Base-by-base conservation (phyloP, 371 early-diverging fungal species). In the Syncephalastrum contaminatum region DNA sequence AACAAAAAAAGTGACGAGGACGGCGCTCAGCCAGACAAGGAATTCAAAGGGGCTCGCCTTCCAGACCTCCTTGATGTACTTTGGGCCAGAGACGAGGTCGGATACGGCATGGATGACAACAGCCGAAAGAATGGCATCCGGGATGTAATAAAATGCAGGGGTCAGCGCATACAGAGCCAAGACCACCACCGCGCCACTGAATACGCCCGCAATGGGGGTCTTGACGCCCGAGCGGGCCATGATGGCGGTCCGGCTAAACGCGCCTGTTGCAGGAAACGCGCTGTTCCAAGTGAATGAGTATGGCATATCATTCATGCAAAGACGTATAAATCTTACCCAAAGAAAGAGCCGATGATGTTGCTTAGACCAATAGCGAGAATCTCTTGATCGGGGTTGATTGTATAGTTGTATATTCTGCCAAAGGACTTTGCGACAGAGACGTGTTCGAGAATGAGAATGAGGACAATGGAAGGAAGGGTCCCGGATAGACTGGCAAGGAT, bases 211-310 rank as follows among this genome's bases (percentile, higher is more conserved):
- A 4, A 91, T 62, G 0, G 97, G 94, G 0, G 94, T 90, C 45
- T 86, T 76, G 20, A 88, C 90, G 4, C 94, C 93, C 13, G 89
- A 84, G 49, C 85, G 72, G 43, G 84, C 70, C 78, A 91, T 92
- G 60, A 95, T 83, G 18, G 94, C 91, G 0, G 92, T 88, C 53
- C 97, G 86, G 15, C 91, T 90, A 62, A 96, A 94, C 3, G 93
- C 90, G 16, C 95, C 95, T 27, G 93, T 92, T 7, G 88, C 87
- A 13, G 95, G 90, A 69, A 86, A 93, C 0, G 85, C 89, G 14
- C 90, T 87, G 44, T 19, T 45, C 30, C n/a, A 22, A 18, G 46
- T 20, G 13, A 18, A 19, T 44, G 20, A 51, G 30, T 45, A 15
- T n/a, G n/a, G n/a, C n/a, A n/a, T 42, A 19, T 21, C 13, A 12